These are phyloP conservation scores for Pyrus bretschneideri DNA, from an alignment of 306 rosid genomes.

Conservation along the genomic window DNA sequence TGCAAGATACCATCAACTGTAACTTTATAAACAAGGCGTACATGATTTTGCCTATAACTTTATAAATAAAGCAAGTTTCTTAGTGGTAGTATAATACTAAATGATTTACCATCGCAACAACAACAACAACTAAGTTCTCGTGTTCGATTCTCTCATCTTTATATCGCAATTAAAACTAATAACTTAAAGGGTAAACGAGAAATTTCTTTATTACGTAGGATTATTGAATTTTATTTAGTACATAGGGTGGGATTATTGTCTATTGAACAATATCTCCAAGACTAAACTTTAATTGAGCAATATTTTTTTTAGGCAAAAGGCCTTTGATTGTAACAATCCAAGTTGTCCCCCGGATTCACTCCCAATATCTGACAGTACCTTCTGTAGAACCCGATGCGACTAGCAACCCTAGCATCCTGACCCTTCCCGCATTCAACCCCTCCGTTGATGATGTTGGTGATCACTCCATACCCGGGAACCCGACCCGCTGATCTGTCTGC, in stretches of 20 bases:
- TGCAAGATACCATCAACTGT: too few relatives aligned
- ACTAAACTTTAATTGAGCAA: neutral
- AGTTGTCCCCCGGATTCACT: slow-evolving; percentile 23
- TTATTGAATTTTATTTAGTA: neutral
- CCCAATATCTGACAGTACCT: slow-evolving; percentile 25
- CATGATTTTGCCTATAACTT: too few relatives aligned
- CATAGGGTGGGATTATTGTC: neutral
- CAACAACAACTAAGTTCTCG: neutral
- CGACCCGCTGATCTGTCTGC: slow-evolving; percentile 37
- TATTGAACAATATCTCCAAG: neutral
- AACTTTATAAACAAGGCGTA: too few relatives aligned
- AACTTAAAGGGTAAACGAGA: neutral
- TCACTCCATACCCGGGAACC: slow-evolving; percentile 39
- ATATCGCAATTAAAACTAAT: too few relatives aligned
- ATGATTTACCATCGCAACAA: neutral
- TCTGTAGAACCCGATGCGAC: slow-evolving; percentile 47
- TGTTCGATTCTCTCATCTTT: neutral
- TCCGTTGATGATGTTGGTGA: slow-evolving; percentile 49
- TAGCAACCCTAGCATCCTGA: slow-evolving; percentile 12
- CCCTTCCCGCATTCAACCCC: slow-evolving; percentile 49
- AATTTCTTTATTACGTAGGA: neutral
- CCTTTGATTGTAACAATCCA: slow-evolving; percentile 28
- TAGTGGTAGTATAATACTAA: too few relatives aligned
- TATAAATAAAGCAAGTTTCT: too few relatives aligned
- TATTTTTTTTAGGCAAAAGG: slow-evolving; percentile 4